phyloP scores from a whole-genome alignment of 192 early-diverging fungal genomes.

The Podila clonocystis region DNA sequence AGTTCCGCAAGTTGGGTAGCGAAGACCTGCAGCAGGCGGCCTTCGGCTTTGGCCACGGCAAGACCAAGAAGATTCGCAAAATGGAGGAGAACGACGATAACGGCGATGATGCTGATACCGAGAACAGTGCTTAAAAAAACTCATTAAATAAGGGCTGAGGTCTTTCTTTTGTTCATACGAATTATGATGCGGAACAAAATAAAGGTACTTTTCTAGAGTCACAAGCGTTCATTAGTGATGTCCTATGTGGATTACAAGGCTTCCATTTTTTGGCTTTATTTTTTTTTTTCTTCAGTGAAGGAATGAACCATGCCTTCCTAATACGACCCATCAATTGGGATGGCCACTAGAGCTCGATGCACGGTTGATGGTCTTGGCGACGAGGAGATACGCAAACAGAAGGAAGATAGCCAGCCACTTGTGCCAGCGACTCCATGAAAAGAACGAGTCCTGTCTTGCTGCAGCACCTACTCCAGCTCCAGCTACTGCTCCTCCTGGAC shows the following conservation, averaged over 20 bases:
- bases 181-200: too few species aligned
- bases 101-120: constrained; percentile 55
- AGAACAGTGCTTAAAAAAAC: constrained; percentile 28
- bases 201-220: too few species aligned
- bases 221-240: too few species aligned
- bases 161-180: too few species aligned
- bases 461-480: constrained; percentile 34
- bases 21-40: constrained; percentile 55
- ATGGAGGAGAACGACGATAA: constrained; percentile 47
- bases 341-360: constrained; percentile 15
- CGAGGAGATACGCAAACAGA: constrained; percentile 65
- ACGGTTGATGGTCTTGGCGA: constrained; percentile 58
- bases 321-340: neutral
- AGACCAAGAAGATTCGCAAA: constrained; percentile 53
- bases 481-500: constrained; percentile 14
- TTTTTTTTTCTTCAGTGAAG: too few species aligned
- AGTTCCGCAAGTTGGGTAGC: constrained; percentile 62
- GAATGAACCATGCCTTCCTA: too few species aligned
- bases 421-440: constrained; percentile 60
- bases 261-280: too few species aligned
- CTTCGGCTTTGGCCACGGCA: constrained; percentile 64
- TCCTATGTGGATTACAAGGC: too few species aligned
- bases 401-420: constrained; percentile 66
- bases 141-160: neutral
- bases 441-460: constrained; percentile 33